Percentiles rank a stretch among this genome's conserved stretches.
Evolutionary conservation across 2,329 filamentous ascomycete genomes (phyloP).

Genomic region (Aspergillus transmontanensis): DNA sequence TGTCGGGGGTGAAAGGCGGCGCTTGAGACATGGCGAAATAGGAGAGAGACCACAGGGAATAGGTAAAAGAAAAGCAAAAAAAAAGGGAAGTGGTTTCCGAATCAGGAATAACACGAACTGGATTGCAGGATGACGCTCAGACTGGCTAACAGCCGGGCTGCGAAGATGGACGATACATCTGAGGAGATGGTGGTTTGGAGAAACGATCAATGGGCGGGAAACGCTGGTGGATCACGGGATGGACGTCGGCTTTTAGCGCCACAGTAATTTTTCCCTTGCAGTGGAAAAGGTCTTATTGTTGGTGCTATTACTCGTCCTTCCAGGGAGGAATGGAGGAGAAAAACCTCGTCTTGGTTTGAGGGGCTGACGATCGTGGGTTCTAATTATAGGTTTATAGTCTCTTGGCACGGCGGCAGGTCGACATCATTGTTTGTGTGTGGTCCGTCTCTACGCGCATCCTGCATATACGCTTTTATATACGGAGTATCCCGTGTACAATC

Average conservation of each 20-base stretch:
- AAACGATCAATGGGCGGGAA: slow-evolving; percentile 6
- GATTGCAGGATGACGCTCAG: slow-evolving; percentile 6
- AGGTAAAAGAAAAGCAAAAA: slow-evolving; percentile 1
- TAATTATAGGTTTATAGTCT: slow-evolving; percentile 10
- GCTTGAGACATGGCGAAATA: slow-evolving; percentile 16
- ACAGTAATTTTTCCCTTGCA: neutral
- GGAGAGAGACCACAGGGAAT: slow-evolving; percentile 1
- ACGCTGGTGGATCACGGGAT: slow-evolving; percentile 12
- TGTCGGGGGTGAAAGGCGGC: slow-evolving; percentile 33
- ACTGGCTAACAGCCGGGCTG: slow-evolving; percentile 2
- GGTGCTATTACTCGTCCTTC: neutral
- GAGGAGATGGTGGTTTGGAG: neutral
- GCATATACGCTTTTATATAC: no score
- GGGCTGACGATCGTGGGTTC: slow-evolving; percentile 10
- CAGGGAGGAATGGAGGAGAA: neutral
- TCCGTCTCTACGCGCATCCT: neutral
- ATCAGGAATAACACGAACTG: slow-evolving; percentile 2
- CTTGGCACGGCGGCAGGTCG: slow-evolving; percentile 4
- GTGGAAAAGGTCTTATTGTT: neutral
- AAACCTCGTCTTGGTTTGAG: slow-evolving; percentile 2
- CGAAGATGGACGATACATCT: neutral
- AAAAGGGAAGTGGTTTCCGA: neutral
- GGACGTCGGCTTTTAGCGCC: neutral
- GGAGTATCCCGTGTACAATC: no score
- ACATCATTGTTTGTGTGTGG: neutral